A percentile compares a stretch with the other conserved stretches of the same genome.
Conservation (phyloP, 441 rosid genomes). For the Manihot esculenta region DNA sequence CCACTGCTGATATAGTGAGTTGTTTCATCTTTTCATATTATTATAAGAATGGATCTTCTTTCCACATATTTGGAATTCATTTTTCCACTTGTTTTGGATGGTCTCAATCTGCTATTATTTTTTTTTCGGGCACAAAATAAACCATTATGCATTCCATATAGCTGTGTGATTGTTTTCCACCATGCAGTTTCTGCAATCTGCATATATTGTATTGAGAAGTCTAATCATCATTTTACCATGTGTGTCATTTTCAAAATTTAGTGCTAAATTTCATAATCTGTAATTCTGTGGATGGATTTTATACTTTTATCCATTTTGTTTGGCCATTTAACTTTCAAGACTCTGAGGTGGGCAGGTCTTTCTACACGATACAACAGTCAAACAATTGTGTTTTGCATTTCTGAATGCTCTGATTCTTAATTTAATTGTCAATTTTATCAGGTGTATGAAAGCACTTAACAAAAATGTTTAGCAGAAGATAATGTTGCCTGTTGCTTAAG, state of each 20-base stretch:
- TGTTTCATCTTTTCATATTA: constrained; percentile 3
- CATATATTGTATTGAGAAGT: too few species aligned
- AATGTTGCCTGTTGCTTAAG: neutral
- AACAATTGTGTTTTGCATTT: neutral
- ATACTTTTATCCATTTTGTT: neutral
- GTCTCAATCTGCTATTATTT: neutral
- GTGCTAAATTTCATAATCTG: neutral
- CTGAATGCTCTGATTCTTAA: neutral
- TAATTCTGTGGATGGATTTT: neutral
- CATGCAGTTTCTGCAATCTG: neutral
- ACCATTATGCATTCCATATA: neutral
- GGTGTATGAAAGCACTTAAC: neutral
- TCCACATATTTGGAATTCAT: neutral
- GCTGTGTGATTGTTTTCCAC: neutral
- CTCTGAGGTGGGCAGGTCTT: neutral
- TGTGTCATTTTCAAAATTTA: neutral
- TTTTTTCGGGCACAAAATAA: neutral
- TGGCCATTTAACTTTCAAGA: neutral
- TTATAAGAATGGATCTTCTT: neutral
- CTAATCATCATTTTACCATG: neutral
- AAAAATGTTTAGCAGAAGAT: neutral
- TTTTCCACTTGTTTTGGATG: neutral
- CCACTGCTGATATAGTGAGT: constrained; percentile 92
- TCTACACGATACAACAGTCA: neutral
- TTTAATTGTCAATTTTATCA: neutral